Conservation (phyloP, 805 yeast genomes). For the Kuraishia floccosa region DNA sequence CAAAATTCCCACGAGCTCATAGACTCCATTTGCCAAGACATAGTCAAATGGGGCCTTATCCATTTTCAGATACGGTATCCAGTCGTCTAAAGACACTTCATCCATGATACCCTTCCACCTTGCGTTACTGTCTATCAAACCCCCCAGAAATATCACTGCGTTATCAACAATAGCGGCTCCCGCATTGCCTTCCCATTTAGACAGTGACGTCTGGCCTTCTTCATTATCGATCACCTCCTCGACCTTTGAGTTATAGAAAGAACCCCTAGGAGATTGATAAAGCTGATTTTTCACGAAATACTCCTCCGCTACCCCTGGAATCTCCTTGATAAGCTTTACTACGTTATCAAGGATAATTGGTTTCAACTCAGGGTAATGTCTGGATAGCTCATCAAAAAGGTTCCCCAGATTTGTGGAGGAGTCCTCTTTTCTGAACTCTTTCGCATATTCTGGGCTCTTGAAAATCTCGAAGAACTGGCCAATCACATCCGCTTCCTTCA, state of each 20-base stretch:
- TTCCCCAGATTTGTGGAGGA: conserved; percentile 47
- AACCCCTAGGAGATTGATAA: conserved; percentile 20
- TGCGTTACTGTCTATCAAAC: conserved; percentile 39
- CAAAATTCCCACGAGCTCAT: conserved; percentile 40
- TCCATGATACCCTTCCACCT: conserved; percentile 30
- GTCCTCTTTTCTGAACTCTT: conserved; percentile 41
- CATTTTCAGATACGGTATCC: conserved; percentile 37
- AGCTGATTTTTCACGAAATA: conserved; percentile 11
- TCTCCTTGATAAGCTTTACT: conserved; percentile 26
- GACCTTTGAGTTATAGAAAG: conserved; percentile 25
- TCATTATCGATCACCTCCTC: conserved; percentile 32
- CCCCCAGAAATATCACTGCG: conserved; percentile 35
- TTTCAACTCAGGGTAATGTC: conserved; percentile 73
- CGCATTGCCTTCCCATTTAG: conserved; percentile 41
- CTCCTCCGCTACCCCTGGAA: conserved; percentile 25
- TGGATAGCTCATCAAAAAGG: conserved; percentile 65
- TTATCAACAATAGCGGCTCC: conserved; percentile 38
- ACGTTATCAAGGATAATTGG: conserved; percentile 43
- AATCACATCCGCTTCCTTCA: conserved; percentile 29
- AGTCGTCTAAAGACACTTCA: conserved; percentile 26
- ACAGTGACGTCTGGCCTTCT: conserved; percentile 25
- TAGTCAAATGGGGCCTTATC: conserved; percentile 53
- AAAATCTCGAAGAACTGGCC: conserved; percentile 38
- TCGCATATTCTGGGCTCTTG: conserved; percentile 34
- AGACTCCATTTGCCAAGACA: conserved; percentile 39